These are phyloP conservation scores for Graphilbum sp. DNA, from an alignment of 2,329 filamentous ascomycete genomes.

Conservation along the genomic window DNA sequence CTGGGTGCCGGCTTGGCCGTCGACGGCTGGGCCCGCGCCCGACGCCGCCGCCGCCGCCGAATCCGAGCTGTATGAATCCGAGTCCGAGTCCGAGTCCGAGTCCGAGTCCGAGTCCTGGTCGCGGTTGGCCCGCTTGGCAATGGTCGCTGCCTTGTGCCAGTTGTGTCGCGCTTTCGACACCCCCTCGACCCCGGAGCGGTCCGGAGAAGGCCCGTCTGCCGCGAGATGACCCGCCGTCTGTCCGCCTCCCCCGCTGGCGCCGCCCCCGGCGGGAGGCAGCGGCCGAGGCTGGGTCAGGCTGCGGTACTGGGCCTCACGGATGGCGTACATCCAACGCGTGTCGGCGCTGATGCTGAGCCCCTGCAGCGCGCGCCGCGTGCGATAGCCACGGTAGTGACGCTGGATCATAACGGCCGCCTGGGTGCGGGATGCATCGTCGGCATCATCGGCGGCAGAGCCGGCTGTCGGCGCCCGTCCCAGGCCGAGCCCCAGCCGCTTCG, in stretches of 20 bases:
- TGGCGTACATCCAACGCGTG: conserved; percentile 54
- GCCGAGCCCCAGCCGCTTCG: conserved; percentile 1
- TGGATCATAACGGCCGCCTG: conserved; percentile 43
- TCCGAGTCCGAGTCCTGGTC: conserved; percentile 21
- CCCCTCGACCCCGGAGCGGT: neutral
- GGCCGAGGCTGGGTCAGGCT: conserved; percentile 24
- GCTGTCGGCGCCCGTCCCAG: neutral
- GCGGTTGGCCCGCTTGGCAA: conserved; percentile 55
- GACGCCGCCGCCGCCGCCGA: neutral
- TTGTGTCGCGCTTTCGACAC: conserved; percentile 39
- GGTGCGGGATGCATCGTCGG: conserved; percentile 7
- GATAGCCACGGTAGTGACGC: conserved; percentile 64
- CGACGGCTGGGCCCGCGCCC: neutral
- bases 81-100: conserved; percentile 11
- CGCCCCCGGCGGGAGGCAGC: conserved; percentile 4
- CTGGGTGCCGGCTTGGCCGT: too few species aligned
- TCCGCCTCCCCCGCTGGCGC: neutral
- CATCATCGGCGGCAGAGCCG: neutral
- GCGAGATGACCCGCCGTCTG: too few species aligned
- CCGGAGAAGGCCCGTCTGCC: too few species aligned
- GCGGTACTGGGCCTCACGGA: conserved; percentile 39
- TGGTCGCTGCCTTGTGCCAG: conserved; percentile 59
- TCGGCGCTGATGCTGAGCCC: conserved; percentile 54
- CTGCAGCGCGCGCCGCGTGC: conserved; percentile 51
- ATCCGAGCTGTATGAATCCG: neutral